Conservation (phyloP, 176 grass and related monocot species). For the Ananas comosus region DNA sequence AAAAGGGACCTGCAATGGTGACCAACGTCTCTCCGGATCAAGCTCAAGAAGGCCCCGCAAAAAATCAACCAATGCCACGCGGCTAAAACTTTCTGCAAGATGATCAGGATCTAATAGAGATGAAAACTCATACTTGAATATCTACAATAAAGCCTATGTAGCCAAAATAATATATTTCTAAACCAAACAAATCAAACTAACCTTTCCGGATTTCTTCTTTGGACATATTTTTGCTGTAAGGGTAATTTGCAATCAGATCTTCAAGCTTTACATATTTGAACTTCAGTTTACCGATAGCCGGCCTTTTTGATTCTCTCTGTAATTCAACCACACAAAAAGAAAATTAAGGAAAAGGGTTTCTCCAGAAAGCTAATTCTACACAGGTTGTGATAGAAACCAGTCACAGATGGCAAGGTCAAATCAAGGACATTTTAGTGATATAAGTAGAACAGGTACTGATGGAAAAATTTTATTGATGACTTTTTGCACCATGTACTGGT, state of each 20-base stretch:
- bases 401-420: too few relatives aligned
- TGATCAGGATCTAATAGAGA: neutral
- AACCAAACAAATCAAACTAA: conserved; percentile 29
- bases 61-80: conserved; percentile 91
- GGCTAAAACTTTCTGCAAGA: conserved; percentile 43
- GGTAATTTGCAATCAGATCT: conserved; percentile 67
- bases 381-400: too few relatives aligned
- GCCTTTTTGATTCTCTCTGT: conserved; percentile 69
- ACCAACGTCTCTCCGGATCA: conserved; percentile 94
- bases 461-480: too few relatives aligned
- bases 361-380: too few relatives aligned
- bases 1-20: conserved; percentile 74
- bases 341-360: neutral
- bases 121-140: neutral
- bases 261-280: conserved; percentile 77
- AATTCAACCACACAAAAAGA: neutral
- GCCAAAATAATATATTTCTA: neutral
- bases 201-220: conserved; percentile 54
- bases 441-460: too few relatives aligned
- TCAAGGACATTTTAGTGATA: too few relatives aligned
- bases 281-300: conserved; percentile 67
- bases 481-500: too few relatives aligned
- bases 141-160: neutral
- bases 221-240: conserved; percentile 51
- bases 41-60: conserved; percentile 93